phyloP scores from a whole-genome alignment of 306 rosid genomes.

The Luffa aegyptiaca region DNA sequence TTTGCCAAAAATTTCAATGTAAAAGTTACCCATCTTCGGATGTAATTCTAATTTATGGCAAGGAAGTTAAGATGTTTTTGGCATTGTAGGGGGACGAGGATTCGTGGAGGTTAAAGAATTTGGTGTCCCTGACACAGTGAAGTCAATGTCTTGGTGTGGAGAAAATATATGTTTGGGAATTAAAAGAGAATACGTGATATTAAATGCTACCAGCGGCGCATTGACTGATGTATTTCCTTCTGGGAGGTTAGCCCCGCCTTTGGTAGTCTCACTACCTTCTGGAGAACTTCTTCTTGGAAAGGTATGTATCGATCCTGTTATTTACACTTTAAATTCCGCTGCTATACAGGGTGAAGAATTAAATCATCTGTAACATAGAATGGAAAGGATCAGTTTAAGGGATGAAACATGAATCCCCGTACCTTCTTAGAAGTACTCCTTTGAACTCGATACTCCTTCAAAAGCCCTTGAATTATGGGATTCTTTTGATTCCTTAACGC shows the following conservation, averaged over 20 bases:
- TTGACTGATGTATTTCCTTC: conserved; percentile 84
- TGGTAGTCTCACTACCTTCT: conserved; percentile 79
- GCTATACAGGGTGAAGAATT: neutral
- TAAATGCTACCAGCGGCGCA: conserved; percentile 68
- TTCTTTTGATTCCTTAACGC: neutral
- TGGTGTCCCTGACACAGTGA: conserved; percentile 76
- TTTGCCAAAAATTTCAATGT: neutral
- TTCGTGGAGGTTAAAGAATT: conserved; percentile 93
- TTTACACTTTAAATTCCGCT: neutral
- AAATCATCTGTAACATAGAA: neutral
- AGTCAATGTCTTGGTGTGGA: conserved; percentile 95
- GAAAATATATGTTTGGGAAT: conserved; percentile 88
- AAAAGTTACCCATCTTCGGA: neutral
- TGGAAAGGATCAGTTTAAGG: neutral
- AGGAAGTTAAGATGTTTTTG: neutral
- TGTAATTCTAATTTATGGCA: neutral
- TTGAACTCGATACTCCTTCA: neutral
- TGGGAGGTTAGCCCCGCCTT: conserved; percentile 86
- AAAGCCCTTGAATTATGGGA: neutral
- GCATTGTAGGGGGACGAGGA: conserved; percentile 74
- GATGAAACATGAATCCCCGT: neutral
- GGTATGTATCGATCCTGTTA: conserved; percentile 29
- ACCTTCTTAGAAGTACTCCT: neutral
- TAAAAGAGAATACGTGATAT: conserved; percentile 70
- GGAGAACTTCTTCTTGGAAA: conserved; percentile 99